Conservation (phyloP, 345 rosid genomes). For the Eucalyptus pumila region DNA sequence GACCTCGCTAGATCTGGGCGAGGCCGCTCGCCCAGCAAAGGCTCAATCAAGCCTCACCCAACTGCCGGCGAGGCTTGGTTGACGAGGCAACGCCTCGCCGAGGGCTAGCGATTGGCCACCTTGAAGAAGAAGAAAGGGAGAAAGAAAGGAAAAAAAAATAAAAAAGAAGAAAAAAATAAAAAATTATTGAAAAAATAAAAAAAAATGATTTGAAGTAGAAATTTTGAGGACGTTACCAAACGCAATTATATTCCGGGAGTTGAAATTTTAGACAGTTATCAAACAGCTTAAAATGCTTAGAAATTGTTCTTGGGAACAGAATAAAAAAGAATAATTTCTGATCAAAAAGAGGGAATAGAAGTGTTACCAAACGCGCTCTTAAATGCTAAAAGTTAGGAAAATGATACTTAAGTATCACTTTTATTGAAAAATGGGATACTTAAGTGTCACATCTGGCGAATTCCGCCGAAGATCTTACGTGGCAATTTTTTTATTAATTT, state of each 20-base stretch:
- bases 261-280: fast-evolving
- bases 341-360: fast-evolving
- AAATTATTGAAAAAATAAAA: too few species aligned
- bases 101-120: fast-evolving
- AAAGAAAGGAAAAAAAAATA: too few species aligned
- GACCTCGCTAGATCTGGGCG: too few species aligned
- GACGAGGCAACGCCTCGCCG: fast-evolving
- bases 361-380: fast-evolving
- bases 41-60: fast-evolving
- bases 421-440: too few species aligned
- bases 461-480: fast-evolving
- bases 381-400: too few species aligned
- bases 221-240: too few species aligned
- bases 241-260: fast-evolving
- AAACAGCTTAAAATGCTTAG: fast-evolving
- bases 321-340: fast-evolving
- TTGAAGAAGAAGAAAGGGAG: too few species aligned
- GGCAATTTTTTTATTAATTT: too few species aligned
- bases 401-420: too few species aligned
- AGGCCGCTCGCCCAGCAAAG: fast-evolving
- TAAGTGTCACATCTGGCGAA: too few species aligned
- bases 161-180: too few species aligned
- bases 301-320: fast-evolving
- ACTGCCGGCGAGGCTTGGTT: fast-evolving
- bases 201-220: too few species aligned